Evolutionary conservation across 2,329 filamentous ascomycete genomes (phyloP), one percentile per base, ranked within the genome.

Genomic region (Diplodia seriata): DNA sequence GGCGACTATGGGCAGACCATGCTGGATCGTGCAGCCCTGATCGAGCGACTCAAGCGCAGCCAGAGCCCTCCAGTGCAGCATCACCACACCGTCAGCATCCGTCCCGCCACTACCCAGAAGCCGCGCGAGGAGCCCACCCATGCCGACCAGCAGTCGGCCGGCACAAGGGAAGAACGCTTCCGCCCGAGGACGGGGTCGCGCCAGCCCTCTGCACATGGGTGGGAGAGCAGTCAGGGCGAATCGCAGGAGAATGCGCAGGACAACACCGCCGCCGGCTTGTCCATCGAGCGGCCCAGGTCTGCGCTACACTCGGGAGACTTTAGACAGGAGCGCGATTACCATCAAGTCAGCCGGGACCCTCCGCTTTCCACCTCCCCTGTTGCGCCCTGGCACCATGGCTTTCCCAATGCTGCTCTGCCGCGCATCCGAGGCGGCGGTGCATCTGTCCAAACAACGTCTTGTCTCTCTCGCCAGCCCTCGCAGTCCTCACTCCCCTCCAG

Each of bases 261-360:
- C 43, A 69, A 74, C 69, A 74, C 72, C 33, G 73, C 72, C 33
- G 72, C 73, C 38, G 77, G 83, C 1, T 68, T 81, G 70, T 86
- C 88, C 70, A 94, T 97, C 70, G 90, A 94, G 77, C 87, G 94
- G 64, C 94, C 94, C 56, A 85, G 91, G 66, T 98, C 94, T 38
- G 87, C 87, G 55, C 75, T 90, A 68, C 87, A 89, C 74, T 85
- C 86, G 26, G 87, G 87, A 57, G 87, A 90, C 73, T 89, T 89
- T 71, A 79, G 84, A 63, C 83, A 87, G 75, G 80, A 83, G 68
- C 77, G 80, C 64, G 75, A 77, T 43, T 68, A 71, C n/a, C 18
- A 47, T 73, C 43, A 70, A 65, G 1, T 62, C 66, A 4, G 68
- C 72, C 59, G 43, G 40, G 51, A 36, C 43, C 7, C 47, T 18